Conservation (phyloP, 495 filamentous ascomycete species). For the Xylaria nigripes region DNA sequence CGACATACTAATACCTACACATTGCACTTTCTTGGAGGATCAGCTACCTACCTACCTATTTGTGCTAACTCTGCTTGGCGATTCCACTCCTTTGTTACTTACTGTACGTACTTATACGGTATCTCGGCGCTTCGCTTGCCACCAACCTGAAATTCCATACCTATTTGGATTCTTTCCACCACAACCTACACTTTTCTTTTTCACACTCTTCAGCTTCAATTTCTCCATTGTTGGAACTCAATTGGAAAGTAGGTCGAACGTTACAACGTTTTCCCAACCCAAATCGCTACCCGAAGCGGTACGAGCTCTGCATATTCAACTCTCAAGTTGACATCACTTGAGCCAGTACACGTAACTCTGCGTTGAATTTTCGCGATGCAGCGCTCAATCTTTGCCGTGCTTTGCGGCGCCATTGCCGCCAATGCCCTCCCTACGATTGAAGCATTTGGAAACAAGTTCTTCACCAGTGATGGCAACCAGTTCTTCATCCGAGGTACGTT, state of each 20-base stretch:
- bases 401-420: slow-evolving; percentile 28
- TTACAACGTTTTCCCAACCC: neutral
- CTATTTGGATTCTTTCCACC: neutral
- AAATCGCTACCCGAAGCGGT: neutral
- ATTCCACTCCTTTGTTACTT: neutral
- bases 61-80: slow-evolving; percentile 1
- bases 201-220: too few relatives aligned
- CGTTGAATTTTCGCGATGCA: slow-evolving; percentile 25
- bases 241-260: too few relatives aligned
- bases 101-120: too few relatives aligned
- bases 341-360: neutral
- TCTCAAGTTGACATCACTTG: neutral
- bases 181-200: neutral
- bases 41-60: too few relatives aligned
- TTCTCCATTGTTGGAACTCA: neutral
- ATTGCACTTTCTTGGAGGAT: neutral
- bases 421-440: slow-evolving; percentile 49
- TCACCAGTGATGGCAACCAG: slow-evolving; percentile 64
- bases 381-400: slow-evolving; percentile 24
- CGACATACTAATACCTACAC: neutral
- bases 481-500: slow-evolving; percentile 70
- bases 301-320: neutral
- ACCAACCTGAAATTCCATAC: neutral
- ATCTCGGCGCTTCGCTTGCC: neutral
- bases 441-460: slow-evolving; percentile 76